Base-by-base conservation (phyloP, 306 rosid species). In the Elaeagnus macrophylla region DNA sequence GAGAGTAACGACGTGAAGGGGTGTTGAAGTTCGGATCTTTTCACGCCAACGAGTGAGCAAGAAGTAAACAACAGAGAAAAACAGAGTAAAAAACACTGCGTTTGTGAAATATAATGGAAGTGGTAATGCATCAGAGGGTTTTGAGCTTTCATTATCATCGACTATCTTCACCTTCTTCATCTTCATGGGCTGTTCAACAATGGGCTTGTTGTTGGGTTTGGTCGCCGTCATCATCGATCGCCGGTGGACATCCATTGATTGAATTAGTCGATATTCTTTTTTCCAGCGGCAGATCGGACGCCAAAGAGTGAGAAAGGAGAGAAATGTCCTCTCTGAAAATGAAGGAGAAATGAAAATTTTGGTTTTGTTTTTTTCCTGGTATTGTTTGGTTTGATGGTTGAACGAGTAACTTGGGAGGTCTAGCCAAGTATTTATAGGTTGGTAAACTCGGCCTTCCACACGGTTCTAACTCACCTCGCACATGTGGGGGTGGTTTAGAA, bases 11-110 rank as follows among this genome's bases (percentile, higher is more conserved):
- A 78, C 67, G 45, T 86, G 94, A 36, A 90, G 91, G 9, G 97
- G 97, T 12, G 84, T 80, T 37, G 94, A 79, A 40, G 77, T 79
- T 5, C 97, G 81, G 76, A 90, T 82, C 80, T 90, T 86, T 62
- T 83, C 95, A 0, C 94, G 81, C 95, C 95, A 90, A 12, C 91
- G 70, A 56, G 69, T 77, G 47, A 90, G 94, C 63, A 90, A 65
- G 70, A 81, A 90, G 56, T 83, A 86, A 0, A 85, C 84, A 1
- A 86, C 91, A 10, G 95, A 83, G 86, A 83, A 90, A 78, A 83
- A 90, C 10, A 86, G 60, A 4, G 60, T 32, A 72, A 90, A 86
- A 81, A 83, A 86, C 9, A 76, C 54, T 1, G 64, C 81, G 67
- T 90, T 86, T 7, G 91, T 81, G 0, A 83, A 7, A 57, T 83